Conservation (phyloP, 1,284 basidiomycete genomes). For the Ceratobasidium theobromae region DNA sequence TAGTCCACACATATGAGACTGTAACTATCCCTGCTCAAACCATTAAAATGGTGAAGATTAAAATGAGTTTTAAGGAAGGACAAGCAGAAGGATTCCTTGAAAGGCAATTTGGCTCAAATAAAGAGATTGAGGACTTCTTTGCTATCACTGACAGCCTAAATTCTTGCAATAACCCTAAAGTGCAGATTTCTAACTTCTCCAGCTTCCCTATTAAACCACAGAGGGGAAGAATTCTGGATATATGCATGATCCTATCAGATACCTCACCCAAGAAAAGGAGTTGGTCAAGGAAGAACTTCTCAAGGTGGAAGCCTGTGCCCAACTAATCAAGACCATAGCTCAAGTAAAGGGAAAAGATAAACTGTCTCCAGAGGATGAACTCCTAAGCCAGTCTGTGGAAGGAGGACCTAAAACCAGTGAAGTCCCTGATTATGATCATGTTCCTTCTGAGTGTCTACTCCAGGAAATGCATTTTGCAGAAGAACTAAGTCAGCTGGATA, state of each 20-base stretch:
- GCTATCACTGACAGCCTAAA: too few relatives aligned
- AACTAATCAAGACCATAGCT: background rate
- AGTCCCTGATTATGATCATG: conserved; percentile 29
- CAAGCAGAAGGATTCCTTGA: too few relatives aligned
- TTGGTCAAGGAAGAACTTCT: background rate
- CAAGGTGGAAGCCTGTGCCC: background rate
- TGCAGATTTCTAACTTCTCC: too few relatives aligned
- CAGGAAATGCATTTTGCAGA: conserved; percentile 24
- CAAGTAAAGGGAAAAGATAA: background rate
- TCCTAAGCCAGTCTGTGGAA: conserved; percentile 17
- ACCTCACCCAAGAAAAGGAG: conserved; percentile 34
- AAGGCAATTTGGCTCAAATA: too few relatives aligned
- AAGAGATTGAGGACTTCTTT: too few relatives aligned
- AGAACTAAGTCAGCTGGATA: background rate
- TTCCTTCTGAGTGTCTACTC: conserved; percentile 30
- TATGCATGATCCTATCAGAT: conserved; percentile 34
- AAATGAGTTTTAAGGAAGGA: too few relatives aligned
- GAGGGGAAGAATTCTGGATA: conserved; percentile 36
- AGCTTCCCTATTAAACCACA: too few relatives aligned
- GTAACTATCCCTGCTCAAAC: too few relatives aligned
- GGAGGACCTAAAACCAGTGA: conserved; percentile 40
- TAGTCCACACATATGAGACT: too few relatives aligned
- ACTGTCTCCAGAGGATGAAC: background rate
- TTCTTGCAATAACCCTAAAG: too few relatives aligned
- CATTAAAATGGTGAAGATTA: too few relatives aligned